These are phyloP conservation scores for Musa schizocarpa DNA, from an alignment of 176 grass and related monocot genomes.

Conservation along the genomic window DNA sequence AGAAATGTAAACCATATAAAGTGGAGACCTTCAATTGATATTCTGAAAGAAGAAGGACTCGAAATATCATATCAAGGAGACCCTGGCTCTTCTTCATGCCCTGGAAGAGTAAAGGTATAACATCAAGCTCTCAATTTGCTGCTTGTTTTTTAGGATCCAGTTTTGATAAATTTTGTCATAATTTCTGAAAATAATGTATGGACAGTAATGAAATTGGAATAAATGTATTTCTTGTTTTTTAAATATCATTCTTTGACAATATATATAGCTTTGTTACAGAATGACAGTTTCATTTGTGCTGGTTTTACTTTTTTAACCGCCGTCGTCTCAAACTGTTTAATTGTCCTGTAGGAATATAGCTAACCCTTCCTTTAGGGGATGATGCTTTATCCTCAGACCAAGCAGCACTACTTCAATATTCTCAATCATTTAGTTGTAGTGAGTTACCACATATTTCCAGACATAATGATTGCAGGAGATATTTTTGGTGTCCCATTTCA, in stretches of 20 bases:
- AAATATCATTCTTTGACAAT: background rate
- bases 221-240: background rate
- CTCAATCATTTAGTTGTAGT: too few relatives aligned
- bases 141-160: background rate
- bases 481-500: background rate
- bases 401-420: background rate
- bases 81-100: conserved; percentile 26
- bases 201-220: background rate
- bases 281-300: too few relatives aligned
- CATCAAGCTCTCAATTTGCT: conserved; percentile 15
- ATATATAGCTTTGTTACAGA: background rate
- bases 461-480: too few relatives aligned
- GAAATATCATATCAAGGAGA: conserved; percentile 49
- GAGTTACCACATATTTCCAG: too few relatives aligned
- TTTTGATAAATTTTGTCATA: background rate
- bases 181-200: background rate
- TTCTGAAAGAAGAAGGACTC: conserved; percentile 94
- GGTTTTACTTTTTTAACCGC: too few relatives aligned
- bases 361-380: background rate
- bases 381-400: background rate
- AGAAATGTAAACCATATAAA: conserved; percentile 67
- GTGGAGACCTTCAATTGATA: conserved; percentile 78
- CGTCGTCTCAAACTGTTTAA: background rate
- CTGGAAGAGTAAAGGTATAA: conserved; percentile 55
- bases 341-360: background rate